Evolutionary conservation across 2,329 filamentous ascomycete species (phyloP).

Genomic region (Epichloe brachyelytri): DNA sequence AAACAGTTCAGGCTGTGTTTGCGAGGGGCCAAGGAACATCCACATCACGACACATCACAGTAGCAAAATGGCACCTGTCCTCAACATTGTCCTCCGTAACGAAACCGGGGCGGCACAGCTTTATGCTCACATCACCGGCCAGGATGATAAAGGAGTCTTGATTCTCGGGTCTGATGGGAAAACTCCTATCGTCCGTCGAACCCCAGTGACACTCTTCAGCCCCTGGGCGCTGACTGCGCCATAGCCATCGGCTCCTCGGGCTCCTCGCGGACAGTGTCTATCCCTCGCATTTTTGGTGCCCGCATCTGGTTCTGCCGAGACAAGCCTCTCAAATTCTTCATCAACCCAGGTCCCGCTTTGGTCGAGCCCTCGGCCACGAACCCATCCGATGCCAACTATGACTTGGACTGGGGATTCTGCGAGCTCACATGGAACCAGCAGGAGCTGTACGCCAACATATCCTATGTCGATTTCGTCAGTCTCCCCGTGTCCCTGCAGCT

Average conservation of each 20-base stretch:
- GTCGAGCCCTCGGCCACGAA: conserved; percentile 67
- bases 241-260: conserved; percentile 53
- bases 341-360: conserved; percentile 60
- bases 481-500: conserved; percentile 48
- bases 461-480: conserved; percentile 63
- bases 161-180: conserved; percentile 53
- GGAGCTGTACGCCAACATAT: conserved; percentile 56
- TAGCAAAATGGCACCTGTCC: conserved; percentile 11
- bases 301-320: conserved; percentile 59
- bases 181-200: conserved; percentile 51
- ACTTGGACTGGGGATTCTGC: conserved; percentile 51
- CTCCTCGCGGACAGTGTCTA: conserved; percentile 43
- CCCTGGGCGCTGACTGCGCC: conserved; percentile 43
- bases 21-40: too few species aligned
- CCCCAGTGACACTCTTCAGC: conserved; percentile 35
- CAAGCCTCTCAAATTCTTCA: conserved; percentile 48
- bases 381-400: conserved; percentile 46
- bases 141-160: conserved; percentile 42
- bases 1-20: too few species aligned
- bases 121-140: conserved; percentile 60
- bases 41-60: background rate
- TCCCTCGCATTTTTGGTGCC: conserved; percentile 58
- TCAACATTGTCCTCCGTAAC: conserved; percentile 53
- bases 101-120: conserved; percentile 42
- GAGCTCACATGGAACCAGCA: conserved; percentile 53